These are phyloP conservation scores for Phoma herbarum DNA, from an alignment of 2,329 filamentous ascomycete genomes.

Conservation along the genomic window DNA sequence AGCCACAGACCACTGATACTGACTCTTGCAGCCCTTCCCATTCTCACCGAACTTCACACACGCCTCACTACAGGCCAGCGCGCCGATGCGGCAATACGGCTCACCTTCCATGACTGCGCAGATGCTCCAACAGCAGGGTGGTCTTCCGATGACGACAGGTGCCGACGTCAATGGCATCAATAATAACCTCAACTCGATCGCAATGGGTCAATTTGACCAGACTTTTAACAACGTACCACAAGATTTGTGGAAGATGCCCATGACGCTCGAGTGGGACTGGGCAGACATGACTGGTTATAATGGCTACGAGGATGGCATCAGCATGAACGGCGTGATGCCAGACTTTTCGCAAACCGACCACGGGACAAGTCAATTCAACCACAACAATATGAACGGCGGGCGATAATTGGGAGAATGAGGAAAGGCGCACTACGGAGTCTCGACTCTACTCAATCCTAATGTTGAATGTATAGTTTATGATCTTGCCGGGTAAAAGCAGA, in stretches of 20 bases:
- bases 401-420: slow-evolving; percentile 8
- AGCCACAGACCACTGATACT: slow-evolving; percentile 12
- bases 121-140: slow-evolving; percentile 42
- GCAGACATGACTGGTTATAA: slow-evolving; percentile 57
- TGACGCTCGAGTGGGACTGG: slow-evolving; percentile 94
- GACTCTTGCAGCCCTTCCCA: slow-evolving; percentile 45
- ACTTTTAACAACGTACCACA: slow-evolving; percentile 80
- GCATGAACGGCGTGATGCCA: slow-evolving; percentile 51
- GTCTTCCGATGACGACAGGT: slow-evolving; percentile 34
- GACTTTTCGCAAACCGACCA: slow-evolving; percentile 41
- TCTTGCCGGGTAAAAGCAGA: not conserved
- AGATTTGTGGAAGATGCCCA: slow-evolving; percentile 94
- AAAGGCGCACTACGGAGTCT: not conserved
- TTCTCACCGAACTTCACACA: slow-evolving; percentile 54
- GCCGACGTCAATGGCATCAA: slow-evolving; percentile 36
- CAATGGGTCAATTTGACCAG: slow-evolving; percentile 71
- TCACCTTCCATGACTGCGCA: slow-evolving; percentile 45
- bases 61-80: slow-evolving; percentile 45
- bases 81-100: slow-evolving; percentile 40
- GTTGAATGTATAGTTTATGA: slow-evolving; percentile 21
- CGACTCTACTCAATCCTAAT: slow-evolving; percentile 9
- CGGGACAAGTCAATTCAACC: slow-evolving; percentile 48
- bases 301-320: slow-evolving; percentile 50
- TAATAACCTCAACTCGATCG: slow-evolving; percentile 42
- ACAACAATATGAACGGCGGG: slow-evolving; percentile 45